phyloP scores from a whole-genome alignment of 2,329 filamentous ascomycete species.

The Colletotrichum liaoningense region DNA sequence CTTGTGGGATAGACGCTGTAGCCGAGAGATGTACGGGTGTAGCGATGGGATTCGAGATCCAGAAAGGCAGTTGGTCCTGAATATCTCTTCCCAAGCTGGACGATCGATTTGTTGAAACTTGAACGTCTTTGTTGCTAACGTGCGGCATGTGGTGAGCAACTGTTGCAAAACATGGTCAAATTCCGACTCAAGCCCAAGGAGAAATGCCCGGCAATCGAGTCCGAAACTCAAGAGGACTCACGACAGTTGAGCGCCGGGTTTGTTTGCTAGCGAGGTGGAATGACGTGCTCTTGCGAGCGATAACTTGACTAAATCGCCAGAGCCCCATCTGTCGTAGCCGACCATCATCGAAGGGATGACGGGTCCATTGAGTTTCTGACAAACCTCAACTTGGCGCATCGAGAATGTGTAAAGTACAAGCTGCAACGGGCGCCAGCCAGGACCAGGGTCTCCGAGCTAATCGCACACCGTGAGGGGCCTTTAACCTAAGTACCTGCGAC shows the following conservation, averaged over 20 bases:
- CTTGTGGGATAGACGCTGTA: slow-evolving; percentile 23
- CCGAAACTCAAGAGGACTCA: slow-evolving; percentile 4
- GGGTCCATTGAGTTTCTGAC: slow-evolving; percentile 22
- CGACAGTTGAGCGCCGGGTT: not conserved
- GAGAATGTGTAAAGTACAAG: slow-evolving; percentile 13
- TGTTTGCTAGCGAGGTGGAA: not conserved
- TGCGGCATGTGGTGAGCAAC: not conserved
- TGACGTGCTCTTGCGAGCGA: slow-evolving; percentile 13
- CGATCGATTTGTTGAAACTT: not conserved
- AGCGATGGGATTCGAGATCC: not conserved
- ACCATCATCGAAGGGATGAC: slow-evolving; percentile 15
- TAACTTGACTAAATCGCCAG: slow-evolving; percentile 3
- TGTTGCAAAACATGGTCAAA: slow-evolving; percentile 1
- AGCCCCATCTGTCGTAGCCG: slow-evolving; percentile 4
- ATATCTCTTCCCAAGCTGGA: slow-evolving; percentile 9
- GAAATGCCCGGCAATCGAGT: not conserved
- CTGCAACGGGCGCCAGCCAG: not conserved
- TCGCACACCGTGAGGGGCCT: not conserved
- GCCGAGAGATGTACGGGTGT: slow-evolving; percentile 5
- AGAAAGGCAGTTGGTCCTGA: slow-evolving; percentile 26
- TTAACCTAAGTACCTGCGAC: slow-evolving; percentile 20
- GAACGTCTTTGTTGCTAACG: not conserved
- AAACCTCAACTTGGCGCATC: slow-evolving; percentile 15
- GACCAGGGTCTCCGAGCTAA: not conserved
- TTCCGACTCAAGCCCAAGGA: not conserved